A percentile compares a stretch with the other conserved stretches of the same genome.
Conservation (phyloP, 192 early-diverging fungal genomes). For the Blastocladiella britannica region DNA sequence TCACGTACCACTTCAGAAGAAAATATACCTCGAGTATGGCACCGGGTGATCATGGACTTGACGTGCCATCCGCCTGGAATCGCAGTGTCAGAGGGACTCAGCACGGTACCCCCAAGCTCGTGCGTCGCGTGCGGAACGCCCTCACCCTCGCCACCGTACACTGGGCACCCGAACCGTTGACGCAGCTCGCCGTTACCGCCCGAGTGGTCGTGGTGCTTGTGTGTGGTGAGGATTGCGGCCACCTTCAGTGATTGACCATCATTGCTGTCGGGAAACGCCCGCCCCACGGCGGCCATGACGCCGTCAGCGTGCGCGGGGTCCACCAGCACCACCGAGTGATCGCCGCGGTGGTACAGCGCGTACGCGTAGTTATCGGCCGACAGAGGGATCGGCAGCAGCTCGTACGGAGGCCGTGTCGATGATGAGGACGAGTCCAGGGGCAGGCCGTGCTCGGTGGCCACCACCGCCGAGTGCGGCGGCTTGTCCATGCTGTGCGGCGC, state of each 20-base stretch:
- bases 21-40: background rate
- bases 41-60: no score
- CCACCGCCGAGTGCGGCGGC: no score
- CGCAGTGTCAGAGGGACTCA: no score
- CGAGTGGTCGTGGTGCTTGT: slow-evolving; percentile 1
- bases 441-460: no score
- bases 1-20: no score
- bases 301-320: background rate
- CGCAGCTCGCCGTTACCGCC: background rate
- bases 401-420: no score
- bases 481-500: no score
- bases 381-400: no score
- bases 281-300: no score
- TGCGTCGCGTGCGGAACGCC: background rate
- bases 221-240: background rate
- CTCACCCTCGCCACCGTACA: background rate
- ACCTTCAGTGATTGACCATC: background rate
- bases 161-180: background rate
- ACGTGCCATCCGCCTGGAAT: no score
- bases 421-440: no score
- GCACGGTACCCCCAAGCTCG: background rate
- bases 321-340: background rate
- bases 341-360: background rate
- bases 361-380: background rate
- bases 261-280: background rate